Evolutionary conservation across 352 stramenopile genomes (phyloP).

Genomic region (Thalassiosira hispida): DNA sequence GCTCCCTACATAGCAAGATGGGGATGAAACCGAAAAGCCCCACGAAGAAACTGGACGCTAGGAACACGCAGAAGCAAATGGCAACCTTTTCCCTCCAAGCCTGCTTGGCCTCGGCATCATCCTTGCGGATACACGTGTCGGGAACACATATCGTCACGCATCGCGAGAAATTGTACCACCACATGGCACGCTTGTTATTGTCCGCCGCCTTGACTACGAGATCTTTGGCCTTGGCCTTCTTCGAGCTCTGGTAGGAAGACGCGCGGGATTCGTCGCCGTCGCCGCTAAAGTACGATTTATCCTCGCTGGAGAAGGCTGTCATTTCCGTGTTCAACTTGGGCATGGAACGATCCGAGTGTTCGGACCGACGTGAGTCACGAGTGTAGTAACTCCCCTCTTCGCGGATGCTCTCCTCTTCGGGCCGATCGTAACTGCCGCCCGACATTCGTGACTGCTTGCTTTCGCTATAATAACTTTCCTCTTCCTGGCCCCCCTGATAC

Average conservation of each 20-base stretch:
- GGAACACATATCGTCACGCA: constrained; percentile 52
- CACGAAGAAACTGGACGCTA: constrained; percentile 47
- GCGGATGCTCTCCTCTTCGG: constrained; percentile 6
- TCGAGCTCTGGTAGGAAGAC: constrained; percentile 16
- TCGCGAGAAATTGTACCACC: constrained; percentile 57
- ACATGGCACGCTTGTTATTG: constrained; percentile 56
- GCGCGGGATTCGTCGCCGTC: constrained; percentile 1
- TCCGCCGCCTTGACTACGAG: constrained; percentile 14
- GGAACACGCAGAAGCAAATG: constrained; percentile 61
- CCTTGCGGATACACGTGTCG: constrained; percentile 44
- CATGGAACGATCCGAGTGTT: too few relatives aligned
- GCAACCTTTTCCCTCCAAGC: constrained; percentile 66
- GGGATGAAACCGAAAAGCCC: constrained; percentile 63
- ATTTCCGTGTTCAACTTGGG: too few relatives aligned
- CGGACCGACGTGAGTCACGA: constrained; percentile 12
- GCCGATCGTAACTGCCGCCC: constrained; percentile 12
- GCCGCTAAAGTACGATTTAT: not conserved
- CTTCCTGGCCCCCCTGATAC: not conserved
- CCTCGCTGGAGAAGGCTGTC: not conserved
- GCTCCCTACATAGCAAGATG: constrained; percentile 54
- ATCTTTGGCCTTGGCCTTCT: constrained; percentile 11
- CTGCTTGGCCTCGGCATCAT: constrained; percentile 56
- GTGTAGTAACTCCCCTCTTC: constrained; percentile 41
- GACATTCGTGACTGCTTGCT: constrained; percentile 1
- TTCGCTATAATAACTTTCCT: not conserved